Base-by-base conservation (phyloP, 2,329 filamentous ascomycete species). In the Sporothrix mexicana region DNA sequence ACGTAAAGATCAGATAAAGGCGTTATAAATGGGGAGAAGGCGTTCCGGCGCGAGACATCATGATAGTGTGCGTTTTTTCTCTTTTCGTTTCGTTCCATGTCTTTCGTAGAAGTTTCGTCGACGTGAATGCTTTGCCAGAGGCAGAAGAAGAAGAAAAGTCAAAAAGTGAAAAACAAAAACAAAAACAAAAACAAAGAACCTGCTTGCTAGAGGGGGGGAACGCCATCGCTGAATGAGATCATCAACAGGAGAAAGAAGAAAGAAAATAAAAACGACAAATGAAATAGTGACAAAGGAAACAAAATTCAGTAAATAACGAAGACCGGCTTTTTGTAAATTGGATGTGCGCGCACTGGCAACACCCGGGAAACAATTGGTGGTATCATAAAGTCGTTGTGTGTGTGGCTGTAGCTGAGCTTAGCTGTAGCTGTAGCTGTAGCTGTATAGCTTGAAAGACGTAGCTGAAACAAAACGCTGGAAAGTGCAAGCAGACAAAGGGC, bases 191-290 rank as follows among this genome's bases (percentile, higher is more conserved):
- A 23, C 30, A n/a, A 62, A 51, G 15, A 64, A 25, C 10, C 41
- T 25, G 61, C 41, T 66, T 66, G 61, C 41, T 45, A 62, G 43
- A 76, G 25, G 25, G 53, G 30, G 30, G 57, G 30, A 57, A 79
- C 78, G 78, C 78, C 78, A 74, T 78, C 78, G 78, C 78, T 79
- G 73, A 75, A 76, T 78, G 78, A 36, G 30, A 74, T 64, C 69
- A 64, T 55, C 72, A 74, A 69, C 23, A 49, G 51, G 36, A n/a
- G 2, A 74, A 53, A 73, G 75, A 74, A 41, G 69, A 73, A 77
- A 73, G 61, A 62, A 51, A 59, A 69, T 55, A 57, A 64, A 49
- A 13, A 20, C 45, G 15, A 62, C 20, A 53, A 64, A 51, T 13
- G 53, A 57, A 30, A 62, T 13, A 4, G 9, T 5, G 64, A 70